These are phyloP conservation scores for Debaryomycetaceae sp. DNA, from an alignment of 1,139 yeast species.

Conservation along the genomic window DNA sequence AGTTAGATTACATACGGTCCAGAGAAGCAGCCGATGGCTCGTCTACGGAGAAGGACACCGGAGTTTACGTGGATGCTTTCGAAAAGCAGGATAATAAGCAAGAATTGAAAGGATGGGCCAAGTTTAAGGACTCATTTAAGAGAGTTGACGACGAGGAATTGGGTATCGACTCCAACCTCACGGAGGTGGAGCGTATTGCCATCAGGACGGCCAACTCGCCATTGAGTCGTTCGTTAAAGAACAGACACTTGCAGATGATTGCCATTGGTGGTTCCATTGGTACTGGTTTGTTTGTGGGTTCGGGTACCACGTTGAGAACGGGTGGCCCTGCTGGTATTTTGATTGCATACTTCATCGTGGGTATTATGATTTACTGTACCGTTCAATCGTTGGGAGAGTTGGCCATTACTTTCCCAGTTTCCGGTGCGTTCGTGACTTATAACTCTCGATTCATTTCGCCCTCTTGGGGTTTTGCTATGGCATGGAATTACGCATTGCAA, in stretches of 20 bases:
- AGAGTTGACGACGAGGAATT: conserved; percentile 44
- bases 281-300: conserved; percentile 71
- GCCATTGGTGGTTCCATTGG: conserved; percentile 90
- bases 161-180: conserved; percentile 64
- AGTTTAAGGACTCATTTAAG: conserved; percentile 55
- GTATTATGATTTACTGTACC: conserved; percentile 54
- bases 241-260: conserved; percentile 73
- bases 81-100: conserved; percentile 26
- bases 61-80: conserved; percentile 42
- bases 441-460: conserved; percentile 67
- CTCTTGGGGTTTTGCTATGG: conserved; percentile 76
- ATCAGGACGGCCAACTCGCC: conserved; percentile 68
- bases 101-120: conserved; percentile 34
- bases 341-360: conserved; percentile 52
- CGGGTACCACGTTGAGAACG: conserved; percentile 48
- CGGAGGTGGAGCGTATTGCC: conserved; percentile 68
- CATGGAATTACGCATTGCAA: conserved; percentile 69
- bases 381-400: conserved; percentile 72
- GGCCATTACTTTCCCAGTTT: conserved; percentile 67
- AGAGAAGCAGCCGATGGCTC: conserved; percentile 34
- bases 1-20: conserved; percentile 40
- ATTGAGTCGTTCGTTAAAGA: conserved; percentile 57
- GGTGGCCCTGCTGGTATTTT: conserved; percentile 82
- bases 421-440: conserved; percentile 71
- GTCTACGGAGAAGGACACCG: conserved; percentile 38